Conservation (phyloP, 495 filamentous ascomycete species). For the Letharia lupina region DNA sequence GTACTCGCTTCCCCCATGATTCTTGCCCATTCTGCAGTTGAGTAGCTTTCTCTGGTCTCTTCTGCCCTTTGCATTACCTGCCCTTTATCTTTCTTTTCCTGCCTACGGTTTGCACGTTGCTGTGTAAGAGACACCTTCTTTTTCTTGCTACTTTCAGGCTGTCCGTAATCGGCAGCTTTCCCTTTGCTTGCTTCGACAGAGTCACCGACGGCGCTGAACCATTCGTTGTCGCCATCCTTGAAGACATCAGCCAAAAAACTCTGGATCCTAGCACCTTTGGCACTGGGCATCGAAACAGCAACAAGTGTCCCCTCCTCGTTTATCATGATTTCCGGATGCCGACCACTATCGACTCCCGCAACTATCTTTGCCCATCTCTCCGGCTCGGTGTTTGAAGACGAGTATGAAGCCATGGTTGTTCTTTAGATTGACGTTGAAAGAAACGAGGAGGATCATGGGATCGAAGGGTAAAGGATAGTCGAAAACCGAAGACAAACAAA, state of each 20-base stretch:
- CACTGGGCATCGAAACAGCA: background rate
- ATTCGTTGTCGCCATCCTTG: background rate
- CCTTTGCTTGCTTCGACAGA: background rate
- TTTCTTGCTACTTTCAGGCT: background rate
- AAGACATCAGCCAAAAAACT: background rate
- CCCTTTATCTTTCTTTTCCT: background rate
- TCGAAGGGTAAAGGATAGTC: background rate
- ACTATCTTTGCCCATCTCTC: slow-evolving; percentile 3
- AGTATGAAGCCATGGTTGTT: background rate
- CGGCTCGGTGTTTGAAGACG: background rate
- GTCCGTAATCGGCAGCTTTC: background rate
- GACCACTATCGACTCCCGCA: background rate
- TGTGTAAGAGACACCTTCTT: background rate
- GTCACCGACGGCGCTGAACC: background rate
- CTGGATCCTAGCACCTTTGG: background rate
- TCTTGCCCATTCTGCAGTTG: background rate
- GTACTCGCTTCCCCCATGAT: background rate
- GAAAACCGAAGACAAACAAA: no score
- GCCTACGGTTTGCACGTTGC: background rate
- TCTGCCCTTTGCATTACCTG: background rate
- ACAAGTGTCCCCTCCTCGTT: background rate
- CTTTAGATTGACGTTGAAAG: background rate
- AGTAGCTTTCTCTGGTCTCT: background rate
- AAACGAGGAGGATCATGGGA: background rate
- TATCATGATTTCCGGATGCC: background rate